Percentiles rank a stretch among this genome's conserved stretches.
Evolutionary conservation across 2,329 filamentous ascomycete genomes (phyloP).

Genomic region (Trichoderma afroharzianum): DNA sequence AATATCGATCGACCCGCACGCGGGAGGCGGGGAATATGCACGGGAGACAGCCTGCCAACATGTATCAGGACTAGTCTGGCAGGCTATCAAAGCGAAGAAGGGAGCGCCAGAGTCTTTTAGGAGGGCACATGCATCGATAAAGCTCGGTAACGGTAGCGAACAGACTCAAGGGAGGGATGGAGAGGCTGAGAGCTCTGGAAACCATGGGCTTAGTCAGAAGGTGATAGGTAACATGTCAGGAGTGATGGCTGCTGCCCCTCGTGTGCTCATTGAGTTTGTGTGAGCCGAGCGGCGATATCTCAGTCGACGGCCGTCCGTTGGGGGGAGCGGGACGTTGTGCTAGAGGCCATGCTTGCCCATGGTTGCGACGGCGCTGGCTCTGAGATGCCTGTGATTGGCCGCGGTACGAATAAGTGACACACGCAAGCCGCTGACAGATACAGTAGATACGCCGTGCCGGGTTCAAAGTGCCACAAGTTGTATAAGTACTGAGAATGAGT

Average conservation of each 20-base stretch:
- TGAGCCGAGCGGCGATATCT: conserved; percentile 1
- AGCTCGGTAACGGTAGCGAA: background rate
- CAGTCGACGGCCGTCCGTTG: background rate
- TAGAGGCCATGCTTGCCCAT: background rate
- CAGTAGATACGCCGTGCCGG: background rate
- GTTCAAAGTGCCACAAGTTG: background rate
- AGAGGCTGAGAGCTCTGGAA: background rate
- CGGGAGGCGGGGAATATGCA: conserved; percentile 14
- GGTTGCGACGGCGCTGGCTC: background rate
- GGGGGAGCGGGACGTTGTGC: background rate
- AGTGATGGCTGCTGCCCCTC: background rate
- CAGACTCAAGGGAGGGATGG: background rate
- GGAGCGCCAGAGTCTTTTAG: background rate
- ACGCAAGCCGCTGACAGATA: background rate
- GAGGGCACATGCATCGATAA: background rate
- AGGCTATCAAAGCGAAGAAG: background rate
- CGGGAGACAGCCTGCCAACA: background rate
- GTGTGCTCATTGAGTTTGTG: background rate
- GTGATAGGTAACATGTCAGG: background rate
- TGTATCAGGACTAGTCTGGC: conserved; percentile 1
- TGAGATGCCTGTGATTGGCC: background rate
- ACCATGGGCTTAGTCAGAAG: background rate
- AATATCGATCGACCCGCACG: conserved; percentile 16
- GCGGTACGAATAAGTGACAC: background rate
- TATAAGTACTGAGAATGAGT: background rate